phyloP scores from a whole-genome alignment of 2,329 filamentous ascomycete genomes.

The Grosmannia clavigera region DNA sequence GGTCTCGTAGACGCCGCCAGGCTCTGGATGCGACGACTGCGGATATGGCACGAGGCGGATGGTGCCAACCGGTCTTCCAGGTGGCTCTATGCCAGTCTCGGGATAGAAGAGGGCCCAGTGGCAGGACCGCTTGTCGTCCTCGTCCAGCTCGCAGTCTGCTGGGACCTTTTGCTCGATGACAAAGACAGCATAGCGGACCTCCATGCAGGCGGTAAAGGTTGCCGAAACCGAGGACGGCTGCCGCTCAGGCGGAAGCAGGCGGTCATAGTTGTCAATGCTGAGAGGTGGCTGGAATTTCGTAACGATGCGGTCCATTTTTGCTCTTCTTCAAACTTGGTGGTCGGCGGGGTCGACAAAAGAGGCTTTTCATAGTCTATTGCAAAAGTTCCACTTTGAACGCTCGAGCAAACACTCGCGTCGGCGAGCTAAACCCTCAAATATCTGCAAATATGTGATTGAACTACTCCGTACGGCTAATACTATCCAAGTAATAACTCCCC shows the following conservation, averaged over 20 bases:
- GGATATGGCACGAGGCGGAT: slow-evolving; percentile 74
- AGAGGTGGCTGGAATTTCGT: slow-evolving; percentile 2
- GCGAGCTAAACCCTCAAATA: no score
- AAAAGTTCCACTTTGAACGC: no score
- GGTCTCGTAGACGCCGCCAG: slow-evolving; percentile 30
- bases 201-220: slow-evolving; percentile 52
- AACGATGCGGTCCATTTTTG: background rate
- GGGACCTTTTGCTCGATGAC: slow-evolving; percentile 46
- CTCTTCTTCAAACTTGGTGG: background rate
- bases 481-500: no score
- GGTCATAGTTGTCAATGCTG: slow-evolving; percentile 22
- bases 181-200: slow-evolving; percentile 48
- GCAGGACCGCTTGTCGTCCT: slow-evolving; percentile 65
- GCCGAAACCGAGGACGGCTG: slow-evolving; percentile 36
- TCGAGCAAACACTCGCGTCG: no score
- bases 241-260: slow-evolving; percentile 23
- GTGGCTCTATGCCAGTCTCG: slow-evolving; percentile 28
- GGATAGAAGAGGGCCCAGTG: slow-evolving; percentile 78
- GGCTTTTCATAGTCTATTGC: no score
- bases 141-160: slow-evolving; percentile 62
- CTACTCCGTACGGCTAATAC: no score
- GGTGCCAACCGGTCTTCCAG: slow-evolving; percentile 51
- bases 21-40: slow-evolving; percentile 50
- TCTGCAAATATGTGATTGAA: no score
- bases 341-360: background rate